Evolutionary conservation across 805 yeast species (phyloP), one percentile per base, ranked within the genome.

Genomic region (Metschnikowia orientalis): DNA sequence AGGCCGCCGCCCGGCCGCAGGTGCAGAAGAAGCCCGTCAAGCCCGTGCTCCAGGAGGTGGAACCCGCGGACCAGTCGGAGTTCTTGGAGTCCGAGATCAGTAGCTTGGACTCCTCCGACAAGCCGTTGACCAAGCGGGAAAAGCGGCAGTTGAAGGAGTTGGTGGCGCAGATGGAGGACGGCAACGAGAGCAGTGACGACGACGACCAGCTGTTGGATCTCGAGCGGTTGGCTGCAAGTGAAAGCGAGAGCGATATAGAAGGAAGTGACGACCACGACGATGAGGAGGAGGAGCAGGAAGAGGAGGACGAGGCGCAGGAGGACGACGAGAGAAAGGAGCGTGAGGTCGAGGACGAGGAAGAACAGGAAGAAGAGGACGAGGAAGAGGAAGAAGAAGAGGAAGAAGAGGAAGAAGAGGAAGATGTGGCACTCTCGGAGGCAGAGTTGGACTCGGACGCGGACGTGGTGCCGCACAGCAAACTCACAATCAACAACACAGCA

Each of bases 371-470:
- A 1, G 47, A 42, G 2, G 73, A 65, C n/a, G 73, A 60, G 3
- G 74, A 61, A 4, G 73, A 59, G 3, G 69, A 57, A 4, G 71
- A 61, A 2, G 69, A 57, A 2, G 75, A 67, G 3, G 77, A 69
- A 8, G 77, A 71, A 5, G 77, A 68, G 26, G 59, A 41, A 3
- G 90, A 79, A 6, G 86, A 77, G 35, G 89, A 82, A 45, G 97
- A 88, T 47, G 73, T 89, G 27, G 83, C 95, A 13, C 73, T 87
- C 32, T 84, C 95, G 1, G 97, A 88, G 34, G 97, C 82, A 16
- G 97, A 90, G 52, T 63, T 86, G 26, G 97, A 88, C 52, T 85
- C 92, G 2, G 97, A 89, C 55, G 95, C 95, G 11, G 98, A 92
- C 57, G 77, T 89, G 27, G 88, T 90, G 22, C 97, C 97, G 30